phyloP scores from a whole-genome alignment of 1,139 yeast species.

The Blastobotrys arbuscula region DNA sequence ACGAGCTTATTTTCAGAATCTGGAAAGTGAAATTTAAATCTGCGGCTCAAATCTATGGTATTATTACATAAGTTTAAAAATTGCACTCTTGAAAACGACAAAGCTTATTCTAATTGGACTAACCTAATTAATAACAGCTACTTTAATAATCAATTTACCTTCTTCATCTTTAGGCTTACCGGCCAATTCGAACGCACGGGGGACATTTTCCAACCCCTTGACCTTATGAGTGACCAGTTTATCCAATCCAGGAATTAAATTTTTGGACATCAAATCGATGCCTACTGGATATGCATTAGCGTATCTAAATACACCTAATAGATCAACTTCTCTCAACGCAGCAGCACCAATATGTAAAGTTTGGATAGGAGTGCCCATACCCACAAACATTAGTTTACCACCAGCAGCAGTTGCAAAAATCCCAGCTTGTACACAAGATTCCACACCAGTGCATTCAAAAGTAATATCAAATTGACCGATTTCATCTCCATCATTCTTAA shows the following conservation, averaged over 20 bases:
- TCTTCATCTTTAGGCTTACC: constrained; percentile 27
- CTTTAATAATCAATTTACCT: constrained; percentile 29
- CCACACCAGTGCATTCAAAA: constrained; percentile 65
- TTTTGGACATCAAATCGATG: constrained; percentile 57
- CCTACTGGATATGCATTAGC: constrained; percentile 74
- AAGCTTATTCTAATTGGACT: no score
- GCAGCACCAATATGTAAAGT: constrained; percentile 44
- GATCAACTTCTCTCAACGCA: constrained; percentile 55
- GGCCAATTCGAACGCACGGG: constrained; percentile 30
- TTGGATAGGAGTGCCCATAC: constrained; percentile 43
- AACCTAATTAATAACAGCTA: constrained; percentile 19
- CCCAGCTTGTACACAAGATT: constrained; percentile 60
- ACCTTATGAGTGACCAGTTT: constrained; percentile 72
- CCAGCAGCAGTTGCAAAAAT: constrained; percentile 52
- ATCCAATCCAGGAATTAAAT: constrained; percentile 52
- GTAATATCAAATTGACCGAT: constrained; percentile 45
- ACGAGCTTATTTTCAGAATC: no score
- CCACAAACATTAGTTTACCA: constrained; percentile 68
- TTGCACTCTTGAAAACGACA: no score
- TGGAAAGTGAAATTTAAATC: no score
- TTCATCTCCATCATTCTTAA: constrained; percentile 8
- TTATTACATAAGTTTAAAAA: no score
- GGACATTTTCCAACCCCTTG: constrained; percentile 33
- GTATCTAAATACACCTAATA: constrained; percentile 79
- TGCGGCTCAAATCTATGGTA: no score